Evolutionary conservation across 805 yeast species (phyloP), one percentile per base, ranked within the genome.

Genomic region (Hemisphaericaspora nanyangensis): DNA sequence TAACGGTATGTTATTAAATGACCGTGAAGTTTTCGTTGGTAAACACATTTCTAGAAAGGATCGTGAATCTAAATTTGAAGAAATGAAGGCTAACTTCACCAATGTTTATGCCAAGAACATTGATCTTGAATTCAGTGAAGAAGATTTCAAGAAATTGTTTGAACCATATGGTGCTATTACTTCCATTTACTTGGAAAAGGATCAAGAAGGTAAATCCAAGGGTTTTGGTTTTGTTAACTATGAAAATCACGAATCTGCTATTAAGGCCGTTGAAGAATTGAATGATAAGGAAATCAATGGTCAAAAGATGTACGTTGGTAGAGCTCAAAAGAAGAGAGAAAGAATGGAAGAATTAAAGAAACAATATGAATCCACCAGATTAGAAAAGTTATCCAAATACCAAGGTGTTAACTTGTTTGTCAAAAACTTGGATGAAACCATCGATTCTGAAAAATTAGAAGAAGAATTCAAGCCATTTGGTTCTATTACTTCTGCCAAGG

Each of bases 301-400:
- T 59, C 87, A 86, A 74, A 79, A 74, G 68, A 71, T 93, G 51
- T 93, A 81, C 67, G 99, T 91, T 59, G 96, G 97, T 59, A 88
- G 99, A 72, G 99, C 99, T 55, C 99, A 93, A 77, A 91, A 89
- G 89, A 91, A 89, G 80, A 78, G 85, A 70, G 99, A 93, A 80
- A 90, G 99, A 77, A 70, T 82, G 61, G 95, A 88, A 74, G 95
- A 89, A 72, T 85, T 93, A 69, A 88, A 85, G 77, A 84, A 83
- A 72, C 95, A 88, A 74, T 83, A 87, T 74, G 98, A 93, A 72
- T 79, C 85, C 54, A 82, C 85, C 54, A 82, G 95, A 66, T 77
- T 85, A 65, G 98, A 93, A 75, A 87, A 87, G 69, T 72, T 87
- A 63, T 80, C 83, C 61, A 90, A 91, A 74, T 89, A 85, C 79